Conservation (phyloP, 1,284 basidiomycete species). For the Pseudozyma sp. region DNA sequence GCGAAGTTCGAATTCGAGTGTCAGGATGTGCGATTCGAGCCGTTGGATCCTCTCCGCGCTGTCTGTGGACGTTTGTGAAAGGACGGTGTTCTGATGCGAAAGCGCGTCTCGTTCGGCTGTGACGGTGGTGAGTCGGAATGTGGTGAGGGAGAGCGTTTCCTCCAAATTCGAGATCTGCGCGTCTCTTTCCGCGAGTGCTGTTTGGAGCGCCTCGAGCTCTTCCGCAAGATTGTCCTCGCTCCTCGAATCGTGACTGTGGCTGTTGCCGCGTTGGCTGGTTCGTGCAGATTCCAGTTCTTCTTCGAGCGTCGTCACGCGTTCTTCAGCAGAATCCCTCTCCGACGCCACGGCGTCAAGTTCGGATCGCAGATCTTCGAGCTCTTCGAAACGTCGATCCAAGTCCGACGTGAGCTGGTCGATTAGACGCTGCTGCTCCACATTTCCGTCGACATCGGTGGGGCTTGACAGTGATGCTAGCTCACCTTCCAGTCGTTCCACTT, state of each 20-base stretch:
- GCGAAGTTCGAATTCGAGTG: constrained; percentile 17
- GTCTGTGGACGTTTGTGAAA: background rate
- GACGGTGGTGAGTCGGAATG: constrained; percentile 3
- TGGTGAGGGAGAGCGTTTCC: constrained; percentile 31
- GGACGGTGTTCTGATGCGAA: background rate
- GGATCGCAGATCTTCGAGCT: constrained; percentile 23
- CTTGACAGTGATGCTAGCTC: constrained; percentile 6
- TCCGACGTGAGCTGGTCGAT: constrained; percentile 20
- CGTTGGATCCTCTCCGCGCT: background rate
- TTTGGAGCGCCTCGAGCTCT: constrained; percentile 6
- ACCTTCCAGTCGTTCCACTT: constrained; percentile 15
- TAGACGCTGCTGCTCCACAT: background rate
- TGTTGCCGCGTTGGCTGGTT: background rate
- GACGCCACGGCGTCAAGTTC: constrained; percentile 9
- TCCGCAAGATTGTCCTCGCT: constrained; percentile 5
- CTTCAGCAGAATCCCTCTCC: constrained; percentile 4
- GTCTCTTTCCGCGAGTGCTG: constrained; percentile 9
- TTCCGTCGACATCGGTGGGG: background rate
- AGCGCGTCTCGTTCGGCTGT: constrained; percentile 9
- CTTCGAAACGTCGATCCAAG: constrained; percentile 31
- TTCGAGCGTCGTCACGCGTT: constrained; percentile 9
- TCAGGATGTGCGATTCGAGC: constrained; percentile 18
- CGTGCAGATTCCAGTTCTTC: constrained; percentile 12
- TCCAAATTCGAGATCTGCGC: constrained; percentile 11
- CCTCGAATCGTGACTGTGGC: background rate